Base-by-base conservation (phyloP, 73 alveolate species). In the Loxodes magnus region DNA sequence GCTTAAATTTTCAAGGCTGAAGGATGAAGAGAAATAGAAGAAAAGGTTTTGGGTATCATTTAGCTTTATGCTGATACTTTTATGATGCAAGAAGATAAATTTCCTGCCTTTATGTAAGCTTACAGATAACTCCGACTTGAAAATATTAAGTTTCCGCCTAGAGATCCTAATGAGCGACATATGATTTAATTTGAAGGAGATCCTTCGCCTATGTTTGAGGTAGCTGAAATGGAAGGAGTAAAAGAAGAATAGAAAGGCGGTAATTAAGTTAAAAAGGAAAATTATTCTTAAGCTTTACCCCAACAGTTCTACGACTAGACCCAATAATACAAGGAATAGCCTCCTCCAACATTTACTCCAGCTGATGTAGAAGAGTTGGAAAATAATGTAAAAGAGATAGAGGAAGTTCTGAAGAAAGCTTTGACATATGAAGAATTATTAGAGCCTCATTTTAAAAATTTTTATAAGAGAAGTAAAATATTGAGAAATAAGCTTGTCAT, bases 41-140 rank as follows among this genome's bases (percentile, higher is more conserved):
- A 68, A 20, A 36, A 77, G 31, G 69, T 64, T 2, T 64, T 79
- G 1, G 65, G 51, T 26, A 38, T 79, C 31, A 43, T 79, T 3
- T 64, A 79, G 61, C 77, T 79, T n/a, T 79, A 87, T 87, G 81
- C 86, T 5, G 93, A 79, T 56, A 65, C 93, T 14, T 79, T 79
- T 38, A 74, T 79, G 88, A 79, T 79, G 93, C 77, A 79, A 15
- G 88, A 79, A 43, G 93, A 62, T 33, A 48, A 60, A 1, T 79
- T 35, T 50, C 85, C 85, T 4, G 76, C 78, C 3, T 66, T 73
- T 29, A 44, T 51, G 77, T 15, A 49, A 38, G 38, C 42, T 21
- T 79, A 79, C 59, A 35, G 87, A 4, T 26, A 26, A 2, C 62
- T 79, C 1, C 57, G 84, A 36, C 35, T 43, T 25, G 93, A 79